phyloP scores from a whole-genome alignment of 2,329 filamentous ascomycete genomes.

The Talaromyces sp. region DNA sequence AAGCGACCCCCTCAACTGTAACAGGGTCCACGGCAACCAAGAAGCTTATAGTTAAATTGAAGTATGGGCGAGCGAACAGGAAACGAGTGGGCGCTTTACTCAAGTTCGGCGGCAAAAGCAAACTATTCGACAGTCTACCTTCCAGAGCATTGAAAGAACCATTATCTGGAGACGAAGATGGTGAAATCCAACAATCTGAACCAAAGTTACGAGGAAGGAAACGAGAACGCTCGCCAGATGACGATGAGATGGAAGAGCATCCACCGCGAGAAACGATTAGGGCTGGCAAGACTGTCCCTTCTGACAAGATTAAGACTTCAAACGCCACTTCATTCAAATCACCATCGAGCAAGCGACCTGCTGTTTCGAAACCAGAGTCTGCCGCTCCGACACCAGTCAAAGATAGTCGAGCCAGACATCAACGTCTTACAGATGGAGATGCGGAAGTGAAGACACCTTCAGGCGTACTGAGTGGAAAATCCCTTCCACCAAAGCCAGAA shows the following conservation, averaged over 20 bases:
- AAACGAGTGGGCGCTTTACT: constrained; percentile 47
- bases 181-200: background rate
- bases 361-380: constrained; percentile 22
- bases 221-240: constrained; percentile 7
- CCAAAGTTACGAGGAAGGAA: constrained; percentile 8
- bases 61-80: constrained; percentile 49
- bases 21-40: background rate
- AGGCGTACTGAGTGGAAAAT: constrained; percentile 27
- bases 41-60: constrained; percentile 48
- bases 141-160: constrained; percentile 4
- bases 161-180: constrained; percentile 13
- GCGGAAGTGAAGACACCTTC: constrained; percentile 41
- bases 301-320: background rate
- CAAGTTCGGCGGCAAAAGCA: constrained; percentile 42
- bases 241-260: background rate
- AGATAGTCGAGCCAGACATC: constrained; percentile 34
- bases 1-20: background rate
- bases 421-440: constrained; percentile 41
- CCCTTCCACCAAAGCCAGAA: constrained; percentile 26
- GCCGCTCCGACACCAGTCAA: constrained; percentile 43
- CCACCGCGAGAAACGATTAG: background rate
- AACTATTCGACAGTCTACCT: constrained; percentile 20
- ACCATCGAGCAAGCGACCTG: constrained; percentile 21
- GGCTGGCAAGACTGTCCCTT: constrained; percentile 9
- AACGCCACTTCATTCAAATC: constrained; percentile 12